phyloP scores from a whole-genome alignment of 371 early-diverging fungal genomes.

The Mucor plumbeus region DNA sequence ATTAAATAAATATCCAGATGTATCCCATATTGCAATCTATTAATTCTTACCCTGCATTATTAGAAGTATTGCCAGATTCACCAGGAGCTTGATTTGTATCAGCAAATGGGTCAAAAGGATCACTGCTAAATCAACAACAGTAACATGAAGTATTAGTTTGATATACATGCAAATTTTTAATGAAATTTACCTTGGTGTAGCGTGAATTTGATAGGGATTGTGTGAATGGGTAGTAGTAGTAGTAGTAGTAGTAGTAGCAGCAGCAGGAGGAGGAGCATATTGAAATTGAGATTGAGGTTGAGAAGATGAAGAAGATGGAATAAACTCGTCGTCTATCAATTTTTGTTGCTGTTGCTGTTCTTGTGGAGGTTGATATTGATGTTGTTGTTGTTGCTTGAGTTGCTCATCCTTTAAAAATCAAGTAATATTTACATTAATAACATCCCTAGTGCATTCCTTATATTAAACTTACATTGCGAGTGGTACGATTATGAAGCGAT shows the following conservation, averaged over 20 bases:
- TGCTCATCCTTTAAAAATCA: slow-evolving; percentile 2
- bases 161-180: background rate
- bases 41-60: slow-evolving; percentile 34
- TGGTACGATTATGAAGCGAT: slow-evolving; percentile 38
- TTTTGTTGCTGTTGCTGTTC: background rate
- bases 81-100: slow-evolving; percentile 31
- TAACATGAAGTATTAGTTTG: background rate
- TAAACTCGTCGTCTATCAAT: background rate
- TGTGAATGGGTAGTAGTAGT: background rate
- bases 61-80: background rate
- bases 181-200: background rate
- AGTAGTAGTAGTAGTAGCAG: background rate
- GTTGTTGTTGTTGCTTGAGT: slow-evolving; percentile 9
- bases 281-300: slow-evolving; percentile 2
- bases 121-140: slow-evolving; percentile 3
- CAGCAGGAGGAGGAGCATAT: slow-evolving; percentile 2
- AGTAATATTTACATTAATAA: background rate
- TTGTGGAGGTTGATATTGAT: background rate
- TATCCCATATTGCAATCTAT: background rate
- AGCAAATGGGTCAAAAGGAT: slow-evolving; percentile 54
- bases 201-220: background rate
- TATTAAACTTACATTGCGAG: slow-evolving; percentile 25
- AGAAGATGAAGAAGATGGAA: slow-evolving; percentile 10
- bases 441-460: background rate
- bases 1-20: slow-evolving; percentile 3